These are phyloP conservation scores for Teunomyces tritomae DNA, from an alignment of 805 yeast species.

Conservation along the genomic window DNA sequence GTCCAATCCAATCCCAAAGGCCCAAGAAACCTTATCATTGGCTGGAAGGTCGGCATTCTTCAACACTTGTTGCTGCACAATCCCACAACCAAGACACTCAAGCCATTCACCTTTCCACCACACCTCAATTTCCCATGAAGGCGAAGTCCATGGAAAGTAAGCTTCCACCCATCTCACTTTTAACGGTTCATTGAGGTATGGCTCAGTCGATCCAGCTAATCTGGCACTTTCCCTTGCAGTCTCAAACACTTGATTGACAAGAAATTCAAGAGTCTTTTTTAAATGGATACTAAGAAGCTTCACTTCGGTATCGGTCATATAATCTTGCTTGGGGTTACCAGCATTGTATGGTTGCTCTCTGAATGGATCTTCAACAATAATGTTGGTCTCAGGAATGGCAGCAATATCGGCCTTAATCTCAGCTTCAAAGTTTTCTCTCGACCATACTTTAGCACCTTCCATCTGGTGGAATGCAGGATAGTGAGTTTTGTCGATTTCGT, in stretches of 20 bases:
- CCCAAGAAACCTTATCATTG: conserved; percentile 82
- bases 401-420: conserved; percentile 50
- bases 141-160: conserved; percentile 97
- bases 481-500: conserved; percentile 92
- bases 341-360: conserved; percentile 45
- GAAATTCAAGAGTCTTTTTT: conserved; percentile 79
- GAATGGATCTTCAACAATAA: conserved; percentile 74
- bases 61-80: conserved; percentile 76
- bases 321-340: conserved; percentile 76
- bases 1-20: conserved; percentile 94
- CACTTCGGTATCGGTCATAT: conserved; percentile 69
- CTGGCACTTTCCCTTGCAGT: conserved; percentile 63
- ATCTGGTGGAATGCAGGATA: conserved; percentile 97
- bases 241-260: conserved; percentile 80
- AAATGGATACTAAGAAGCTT: conserved; percentile 71
- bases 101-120: conserved; percentile 99
- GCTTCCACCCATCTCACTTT: conserved; percentile 93
- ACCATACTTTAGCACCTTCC: conserved; percentile 95
- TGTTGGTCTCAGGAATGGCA: conserved; percentile 61
- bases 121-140: conserved; percentile 97
- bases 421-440: conserved; percentile 46
- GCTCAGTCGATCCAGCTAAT: conserved; percentile 54
- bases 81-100: conserved; percentile 95
- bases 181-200: conserved; percentile 68
- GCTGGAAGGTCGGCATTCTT: conserved; percentile 59